Percentiles rank a stretch among this genome's conserved stretches.
Evolutionary conservation across 371 early-diverging fungal species (phyloP).

Genomic region (Thermomucor indicae-seudaticae): DNA sequence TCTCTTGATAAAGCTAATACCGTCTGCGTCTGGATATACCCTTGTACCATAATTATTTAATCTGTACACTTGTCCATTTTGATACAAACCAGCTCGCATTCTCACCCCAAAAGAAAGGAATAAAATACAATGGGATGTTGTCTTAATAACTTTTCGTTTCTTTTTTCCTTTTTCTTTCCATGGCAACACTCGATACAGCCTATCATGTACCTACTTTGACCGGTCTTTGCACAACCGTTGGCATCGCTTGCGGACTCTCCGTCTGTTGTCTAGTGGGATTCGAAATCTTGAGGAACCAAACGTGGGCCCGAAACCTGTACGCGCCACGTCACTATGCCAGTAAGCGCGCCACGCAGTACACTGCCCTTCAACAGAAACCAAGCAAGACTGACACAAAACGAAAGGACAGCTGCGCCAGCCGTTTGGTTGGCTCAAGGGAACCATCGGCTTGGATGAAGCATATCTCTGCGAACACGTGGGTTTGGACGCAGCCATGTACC

Average conservation of each 20-base stretch:
- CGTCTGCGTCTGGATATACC: not conserved
- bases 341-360: not conserved
- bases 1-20: not conserved
- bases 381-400: conserved; percentile 40
- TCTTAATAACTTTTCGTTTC: no score
- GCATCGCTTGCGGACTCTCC: conserved; percentile 47
- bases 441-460: conserved; percentile 32
- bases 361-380: not conserved
- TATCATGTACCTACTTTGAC: conserved; percentile 41
- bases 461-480: conserved; percentile 51
- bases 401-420: conserved; percentile 31
- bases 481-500: conserved; percentile 63
- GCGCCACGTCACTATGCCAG: conserved; percentile 33
- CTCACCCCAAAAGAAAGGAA: no score
- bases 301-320: conserved; percentile 49
- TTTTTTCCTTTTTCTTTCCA: no score
- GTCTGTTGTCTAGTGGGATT: conserved; percentile 42
- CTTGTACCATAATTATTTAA: no score
- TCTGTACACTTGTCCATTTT: no score
- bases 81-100: no score
- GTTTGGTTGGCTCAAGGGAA: conserved; percentile 48
- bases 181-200: conserved; percentile 41
- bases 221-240: conserved; percentile 41
- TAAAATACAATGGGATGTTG: no score
- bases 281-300: conserved; percentile 41